Evolutionary conservation across 2,329 filamentous ascomycete genomes (phyloP), one percentile per base, ranked within the genome.

Genomic region (Plectosphaerella cucumerina): DNA sequence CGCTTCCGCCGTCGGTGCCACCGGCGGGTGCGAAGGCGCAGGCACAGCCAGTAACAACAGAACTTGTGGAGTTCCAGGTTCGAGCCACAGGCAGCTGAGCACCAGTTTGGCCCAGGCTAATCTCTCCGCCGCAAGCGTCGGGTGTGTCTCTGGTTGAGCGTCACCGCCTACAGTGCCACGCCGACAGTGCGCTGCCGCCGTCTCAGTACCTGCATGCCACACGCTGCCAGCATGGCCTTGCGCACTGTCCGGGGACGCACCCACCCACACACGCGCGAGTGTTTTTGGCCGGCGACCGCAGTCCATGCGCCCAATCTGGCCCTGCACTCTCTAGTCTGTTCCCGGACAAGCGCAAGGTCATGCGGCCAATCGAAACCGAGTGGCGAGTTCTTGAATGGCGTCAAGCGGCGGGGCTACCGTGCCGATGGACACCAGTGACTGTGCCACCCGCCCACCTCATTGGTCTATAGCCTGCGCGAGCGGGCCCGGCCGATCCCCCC

Each of bases 301-400:
- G 54, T 47, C 53, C 53, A 56, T 51, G 50, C 54, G 52, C 53
- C 47, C 54, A 56, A 53, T 56, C 52, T 50, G 50, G 26, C 26
- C 53, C 50, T 50, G 46, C 48, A 33, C 14, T 21, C 50, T 44
- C 50, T 56, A 56, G 53, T 21, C 54, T 34, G 15, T 2, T 42
- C 17, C 17, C 31, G 50, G 45, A 50, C 43, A 55, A 53, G 53
- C 23, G 22, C 20, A 11, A 17, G 35, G 47, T 51, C 54, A 49
- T 11, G 35, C 47, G 47, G 14, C 54, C 54, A 56, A 56, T 56
- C 15, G 39, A 37, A 53, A 44, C 22, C 8, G 6, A 37, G 54
- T 56, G 54, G 54, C 54, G 50, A 56, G 52, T 44, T 53, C 45
- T 31, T 22, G 37, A 14, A 56, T 55, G 53, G 54, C 54, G 54